These are phyloP conservation scores for Leishmania arabica DNA, from an alignment of 208 protist genomes.

Conservation along the genomic window DNA sequence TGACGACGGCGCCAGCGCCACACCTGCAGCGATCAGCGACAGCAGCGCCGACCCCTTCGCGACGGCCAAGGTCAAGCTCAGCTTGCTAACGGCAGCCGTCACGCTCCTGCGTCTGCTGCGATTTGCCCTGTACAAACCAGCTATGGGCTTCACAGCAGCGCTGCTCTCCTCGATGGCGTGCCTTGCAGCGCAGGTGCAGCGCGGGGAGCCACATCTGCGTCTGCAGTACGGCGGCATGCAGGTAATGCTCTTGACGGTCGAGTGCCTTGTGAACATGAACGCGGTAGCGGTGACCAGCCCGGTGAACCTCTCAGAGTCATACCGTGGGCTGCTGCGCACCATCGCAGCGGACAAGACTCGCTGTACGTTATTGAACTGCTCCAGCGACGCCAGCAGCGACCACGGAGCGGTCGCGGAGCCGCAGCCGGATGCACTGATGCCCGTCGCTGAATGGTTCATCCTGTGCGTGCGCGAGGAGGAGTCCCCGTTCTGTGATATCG, in stretches of 20 bases:
- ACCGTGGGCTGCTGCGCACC: slow-evolving; percentile 47
- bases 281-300: slow-evolving; percentile 38
- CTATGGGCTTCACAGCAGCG: slow-evolving; percentile 22
- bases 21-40: not conserved
- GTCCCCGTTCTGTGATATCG: slow-evolving; percentile 55
- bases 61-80: slow-evolving; percentile 35
- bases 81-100: slow-evolving; percentile 39
- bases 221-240: slow-evolving; percentile 76
- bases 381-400: not conserved
- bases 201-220: slow-evolving; percentile 48
- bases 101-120: slow-evolving; percentile 71
- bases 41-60: not conserved
- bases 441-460: slow-evolving; percentile 62
- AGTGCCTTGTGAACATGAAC: slow-evolving; percentile 82
- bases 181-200: slow-evolving; percentile 52
- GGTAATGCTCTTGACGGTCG: slow-evolving; percentile 62
- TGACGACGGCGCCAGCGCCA: not conserved
- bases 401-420: not conserved
- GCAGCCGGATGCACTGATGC: slow-evolving; percentile 42
- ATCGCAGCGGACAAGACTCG: slow-evolving; percentile 60
- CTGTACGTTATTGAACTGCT: slow-evolving; percentile 26
- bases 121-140: slow-evolving; percentile 62
- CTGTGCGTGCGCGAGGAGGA: slow-evolving; percentile 74
- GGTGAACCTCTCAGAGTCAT: slow-evolving; percentile 40
- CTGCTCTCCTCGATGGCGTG: slow-evolving; percentile 42